Percentiles rank a stretch among this genome's conserved stretches.
phyloP scores from a whole-genome alignment of 2,329 filamentous ascomycete genomes.

The Aspergillus sp. region DNA sequence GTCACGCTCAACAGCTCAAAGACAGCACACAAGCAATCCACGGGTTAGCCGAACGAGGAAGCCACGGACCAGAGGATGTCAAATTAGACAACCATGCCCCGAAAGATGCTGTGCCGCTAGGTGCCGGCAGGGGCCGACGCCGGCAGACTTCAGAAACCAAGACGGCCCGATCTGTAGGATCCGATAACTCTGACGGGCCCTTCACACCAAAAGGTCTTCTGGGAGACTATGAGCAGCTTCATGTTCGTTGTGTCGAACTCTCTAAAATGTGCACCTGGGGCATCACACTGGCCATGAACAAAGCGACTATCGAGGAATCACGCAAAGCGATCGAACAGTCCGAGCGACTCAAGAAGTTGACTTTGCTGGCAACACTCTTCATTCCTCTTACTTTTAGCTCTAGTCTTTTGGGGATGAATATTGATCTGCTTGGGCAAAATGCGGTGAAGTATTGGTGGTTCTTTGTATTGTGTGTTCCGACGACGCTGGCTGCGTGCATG shows the following conservation, averaged over 20 bases:
- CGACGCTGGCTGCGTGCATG: neutral
- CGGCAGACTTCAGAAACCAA: neutral
- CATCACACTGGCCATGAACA: slow-evolving; percentile 7
- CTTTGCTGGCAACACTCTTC: slow-evolving; percentile 5
- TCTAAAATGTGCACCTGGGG: slow-evolving; percentile 3
- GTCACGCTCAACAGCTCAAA: slow-evolving; percentile 4
- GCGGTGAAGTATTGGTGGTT: slow-evolving; percentile 6
- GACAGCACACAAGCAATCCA: neutral
- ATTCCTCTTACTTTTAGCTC: slow-evolving; percentile 7
- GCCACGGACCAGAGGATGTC: neutral
- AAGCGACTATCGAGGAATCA: slow-evolving; percentile 5
- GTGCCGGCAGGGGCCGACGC: neutral
- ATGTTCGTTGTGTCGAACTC: neutral
- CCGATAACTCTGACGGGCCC: neutral
- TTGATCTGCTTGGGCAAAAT: slow-evolving; percentile 5
- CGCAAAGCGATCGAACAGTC: slow-evolving; percentile 8
- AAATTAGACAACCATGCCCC: neutral
- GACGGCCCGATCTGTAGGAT: neutral
- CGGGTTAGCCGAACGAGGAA: neutral
- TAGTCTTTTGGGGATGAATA: slow-evolving; percentile 6
- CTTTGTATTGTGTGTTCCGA: slow-evolving; percentile 5
- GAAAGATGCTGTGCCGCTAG: neutral
- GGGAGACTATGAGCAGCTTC: slow-evolving; percentile 3
- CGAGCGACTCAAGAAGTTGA: slow-evolving; percentile 2
- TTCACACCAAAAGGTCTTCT: neutral